A percentile compares a stretch with the other conserved stretches of the same genome.
Conservation (phyloP, 2,329 filamentous ascomycete genomes). For the Colletotrichum melonis region DNA sequence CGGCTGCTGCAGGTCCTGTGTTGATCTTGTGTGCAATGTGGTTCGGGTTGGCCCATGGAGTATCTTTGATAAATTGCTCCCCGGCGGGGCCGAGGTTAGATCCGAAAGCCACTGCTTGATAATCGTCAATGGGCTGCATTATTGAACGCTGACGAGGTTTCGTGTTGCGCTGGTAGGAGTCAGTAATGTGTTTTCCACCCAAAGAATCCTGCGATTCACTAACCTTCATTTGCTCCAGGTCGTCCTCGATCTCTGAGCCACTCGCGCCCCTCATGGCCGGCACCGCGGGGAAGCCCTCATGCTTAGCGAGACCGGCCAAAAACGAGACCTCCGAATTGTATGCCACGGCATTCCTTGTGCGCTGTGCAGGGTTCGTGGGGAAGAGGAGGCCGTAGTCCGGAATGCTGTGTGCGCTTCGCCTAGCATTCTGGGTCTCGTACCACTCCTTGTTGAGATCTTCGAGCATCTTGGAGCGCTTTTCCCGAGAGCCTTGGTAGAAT, state of each 20-base stretch:
- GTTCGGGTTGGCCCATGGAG: constrained; percentile 92
- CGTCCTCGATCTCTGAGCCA: constrained; percentile 81
- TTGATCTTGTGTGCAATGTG: constrained; percentile 73
- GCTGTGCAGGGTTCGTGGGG: constrained; percentile 79
- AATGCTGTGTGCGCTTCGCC: constrained; percentile 82
- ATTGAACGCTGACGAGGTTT: constrained; percentile 49
- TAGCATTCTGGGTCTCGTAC: constrained; percentile 92
- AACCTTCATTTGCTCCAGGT: constrained; percentile 90
- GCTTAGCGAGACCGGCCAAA: constrained; percentile 90
- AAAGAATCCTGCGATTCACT: neutral
- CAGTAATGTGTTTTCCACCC: neutral
- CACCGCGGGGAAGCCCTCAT: constrained; percentile 96
- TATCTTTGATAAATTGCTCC: constrained; percentile 89
- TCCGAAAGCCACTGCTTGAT: constrained; percentile 59
- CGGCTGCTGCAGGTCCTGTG: constrained; percentile 44
- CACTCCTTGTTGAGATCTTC: constrained; percentile 88
- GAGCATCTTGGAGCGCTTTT: constrained; percentile 83
- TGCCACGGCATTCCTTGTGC: constrained; percentile 85
- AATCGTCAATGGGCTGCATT: constrained; percentile 57
- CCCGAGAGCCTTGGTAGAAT: constrained; percentile 87
- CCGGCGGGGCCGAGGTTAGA: constrained; percentile 73
- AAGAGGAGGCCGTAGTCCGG: constrained; percentile 87
- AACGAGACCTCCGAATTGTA: constrained; percentile 97
- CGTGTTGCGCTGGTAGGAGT: constrained; percentile 22
- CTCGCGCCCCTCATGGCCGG: constrained; percentile 82